phyloP scores from a whole-genome alignment of 2,329 filamentous ascomycete genomes.

The Stagonosporopsis tanaceti region DNA sequence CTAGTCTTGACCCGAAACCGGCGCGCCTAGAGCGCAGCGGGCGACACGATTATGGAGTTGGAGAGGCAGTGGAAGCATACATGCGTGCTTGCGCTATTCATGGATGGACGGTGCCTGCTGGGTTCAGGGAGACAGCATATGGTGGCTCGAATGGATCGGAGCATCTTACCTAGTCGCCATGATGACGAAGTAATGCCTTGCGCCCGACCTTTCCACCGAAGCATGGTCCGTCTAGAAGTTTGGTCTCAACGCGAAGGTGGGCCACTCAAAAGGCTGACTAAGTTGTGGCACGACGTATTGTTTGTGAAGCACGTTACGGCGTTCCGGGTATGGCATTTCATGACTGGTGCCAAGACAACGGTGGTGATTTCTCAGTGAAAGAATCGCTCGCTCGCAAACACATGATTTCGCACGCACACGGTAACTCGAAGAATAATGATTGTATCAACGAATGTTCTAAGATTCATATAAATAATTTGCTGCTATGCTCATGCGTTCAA shows the following conservation, averaged over 20 bases:
- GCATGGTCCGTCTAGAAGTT: not conserved
- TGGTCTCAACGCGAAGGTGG: not conserved
- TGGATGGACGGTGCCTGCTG: conserved; percentile 75
- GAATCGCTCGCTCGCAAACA: not conserved
- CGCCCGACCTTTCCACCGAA: not conserved
- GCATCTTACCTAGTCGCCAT: not conserved
- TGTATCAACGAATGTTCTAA: not conserved
- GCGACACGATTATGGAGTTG: conserved; percentile 66
- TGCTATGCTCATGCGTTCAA: not conserved
- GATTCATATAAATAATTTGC: not conserved
- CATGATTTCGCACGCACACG: not conserved
- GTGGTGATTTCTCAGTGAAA: not conserved
- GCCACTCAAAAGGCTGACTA: not conserved
- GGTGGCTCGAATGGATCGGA: conserved; percentile 28
- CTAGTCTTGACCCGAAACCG: conserved; percentile 71
- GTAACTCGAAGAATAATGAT: not conserved
- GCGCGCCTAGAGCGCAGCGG: conserved; percentile 67
- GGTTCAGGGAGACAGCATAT: conserved; percentile 62
- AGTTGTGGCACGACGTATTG: not conserved
- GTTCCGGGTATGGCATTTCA: conserved; percentile 1
- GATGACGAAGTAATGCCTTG: not conserved
- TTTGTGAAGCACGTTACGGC: not conserved
- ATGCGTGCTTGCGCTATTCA: conserved; percentile 71
- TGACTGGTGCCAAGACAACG: not conserved
- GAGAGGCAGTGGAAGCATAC: conserved; percentile 78